phyloP scores from a whole-genome alignment of 495 filamentous ascomycete genomes.

The Oidiodendron maius region DNA sequence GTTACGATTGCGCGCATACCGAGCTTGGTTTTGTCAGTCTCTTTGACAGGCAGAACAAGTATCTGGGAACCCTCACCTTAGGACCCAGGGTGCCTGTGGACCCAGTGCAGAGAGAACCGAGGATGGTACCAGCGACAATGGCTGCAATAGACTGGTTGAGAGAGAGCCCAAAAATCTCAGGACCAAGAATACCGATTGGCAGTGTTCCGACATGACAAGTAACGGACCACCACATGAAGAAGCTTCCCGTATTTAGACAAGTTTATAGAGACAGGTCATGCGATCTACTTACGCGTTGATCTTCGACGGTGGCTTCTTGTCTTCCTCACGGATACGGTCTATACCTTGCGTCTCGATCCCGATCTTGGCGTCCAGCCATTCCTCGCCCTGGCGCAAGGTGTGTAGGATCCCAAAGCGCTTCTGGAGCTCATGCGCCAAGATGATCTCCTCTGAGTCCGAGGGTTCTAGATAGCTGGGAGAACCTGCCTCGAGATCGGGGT shows the following conservation, averaged over 20 bases:
- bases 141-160: conserved; percentile 45
- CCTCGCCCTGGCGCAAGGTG: conserved; percentile 37
- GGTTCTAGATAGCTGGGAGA: neutral
- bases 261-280: too few relatives aligned
- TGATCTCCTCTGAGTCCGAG: conserved; percentile 10
- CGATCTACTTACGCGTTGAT: too few relatives aligned
- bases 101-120: conserved; percentile 29
- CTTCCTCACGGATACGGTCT: conserved; percentile 43
- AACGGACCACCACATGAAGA: conserved; percentile 38
- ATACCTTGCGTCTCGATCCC: conserved; percentile 49
- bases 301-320: conserved; percentile 31
- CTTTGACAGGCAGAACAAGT: neutral
- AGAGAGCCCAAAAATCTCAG: conserved; percentile 37
- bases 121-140: conserved; percentile 40
- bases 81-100: conserved; percentile 19
- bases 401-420: conserved; percentile 10
- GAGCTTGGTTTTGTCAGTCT: conserved; percentile 21
- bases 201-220: conserved; percentile 54
- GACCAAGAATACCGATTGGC: conserved; percentile 41
- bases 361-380: conserved; percentile 43
- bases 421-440: conserved; percentile 16
- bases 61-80: too few relatives aligned
- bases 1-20: conserved; percentile 50
- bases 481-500: neutral
- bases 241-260: too few relatives aligned